Base-by-base conservation (phyloP, 106 monocot species). In the Apostasia shenzhenica region DNA sequence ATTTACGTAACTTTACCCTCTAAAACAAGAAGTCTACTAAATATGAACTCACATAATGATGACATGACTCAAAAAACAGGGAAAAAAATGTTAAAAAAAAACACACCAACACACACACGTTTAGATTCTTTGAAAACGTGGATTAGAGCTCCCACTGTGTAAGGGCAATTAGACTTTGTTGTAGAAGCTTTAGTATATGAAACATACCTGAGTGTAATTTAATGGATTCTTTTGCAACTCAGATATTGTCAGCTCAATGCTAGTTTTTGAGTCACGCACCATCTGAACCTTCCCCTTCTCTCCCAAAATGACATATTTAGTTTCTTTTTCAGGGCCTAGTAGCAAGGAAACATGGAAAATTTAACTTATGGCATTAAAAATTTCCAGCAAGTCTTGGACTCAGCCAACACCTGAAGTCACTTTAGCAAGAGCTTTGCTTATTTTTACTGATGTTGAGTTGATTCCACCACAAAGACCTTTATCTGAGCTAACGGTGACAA, bases 391-490 rank as follows among this genome's bases (percentile, higher is more conserved):
- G 58, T 44, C n/a, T 3, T 44, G 45, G 13, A 61, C 9, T 9
- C 14, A 63, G 47, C 65, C 50, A 51, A 45, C 86, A 95, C 95
- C 95, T 75, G 91, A 83, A 72, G 80, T 84, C 70, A 91, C 55
- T 72, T 71, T 95, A 80, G 70, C 63, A 55, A 95, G 78, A 74
- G 91, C 76, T 75, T 83, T 91, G 95, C 95, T 95, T 37, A 89
- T 67, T 86, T 91, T 95, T 48, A 95, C 95, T 45, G 95, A 86
- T 3, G 91, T 91, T 38, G 95, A 95, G 54, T 95, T 95, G 69
- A 95, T 95, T 66, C 95, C 91, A 14, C 95, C 95, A 79, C 95
- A 95, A 70, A 95, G 91, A 81, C 95, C 95, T 77, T 95, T 95
- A 82, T 95, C 95, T 70, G 95, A 95, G 2, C 84, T 61, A 68